Conservation (phyloP, 495 filamentous ascomycete genomes). For the Penicillium canariense region DNA sequence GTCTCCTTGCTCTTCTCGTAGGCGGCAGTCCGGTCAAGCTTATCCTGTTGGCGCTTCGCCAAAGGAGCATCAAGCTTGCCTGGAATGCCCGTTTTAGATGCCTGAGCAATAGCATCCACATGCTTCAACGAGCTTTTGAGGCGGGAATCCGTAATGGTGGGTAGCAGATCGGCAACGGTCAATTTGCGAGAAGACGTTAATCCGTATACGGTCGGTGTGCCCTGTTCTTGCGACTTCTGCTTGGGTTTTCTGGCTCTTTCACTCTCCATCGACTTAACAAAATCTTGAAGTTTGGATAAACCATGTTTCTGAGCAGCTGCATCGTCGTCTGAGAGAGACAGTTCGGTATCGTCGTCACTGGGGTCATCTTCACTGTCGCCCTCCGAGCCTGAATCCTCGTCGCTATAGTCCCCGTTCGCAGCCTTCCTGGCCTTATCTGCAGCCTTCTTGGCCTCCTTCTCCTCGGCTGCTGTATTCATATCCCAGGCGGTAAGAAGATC, state of each 20-base stretch:
- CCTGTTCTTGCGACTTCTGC: constrained; percentile 48
- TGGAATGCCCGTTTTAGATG: constrained; percentile 48
- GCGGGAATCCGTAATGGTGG: constrained; percentile 68
- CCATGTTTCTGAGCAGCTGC: constrained; percentile 54
- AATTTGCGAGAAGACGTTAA: constrained; percentile 64
- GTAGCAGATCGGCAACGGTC: constrained; percentile 73
- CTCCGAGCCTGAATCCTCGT: constrained; percentile 34
- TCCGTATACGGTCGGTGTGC: constrained; percentile 56
- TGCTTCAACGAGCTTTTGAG: constrained; percentile 79
- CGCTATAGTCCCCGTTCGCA: constrained; percentile 28
- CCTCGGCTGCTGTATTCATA: constrained; percentile 56
- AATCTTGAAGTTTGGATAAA: constrained; percentile 61
- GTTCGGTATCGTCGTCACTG: constrained; percentile 46
- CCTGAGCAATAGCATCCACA: constrained; percentile 46
- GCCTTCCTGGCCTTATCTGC: constrained; percentile 32
- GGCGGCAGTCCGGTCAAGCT: constrained; percentile 77
- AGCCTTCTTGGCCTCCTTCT: constrained; percentile 36
- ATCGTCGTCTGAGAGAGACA: constrained; percentile 59
- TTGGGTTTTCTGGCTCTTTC: constrained; percentile 29
- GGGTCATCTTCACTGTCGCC: constrained; percentile 50
- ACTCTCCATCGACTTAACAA: constrained; percentile 66
- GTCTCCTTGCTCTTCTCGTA: constrained; percentile 91
- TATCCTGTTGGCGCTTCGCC: constrained; percentile 85
- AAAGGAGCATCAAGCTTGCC: constrained; percentile 83
- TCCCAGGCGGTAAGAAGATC: constrained; percentile 82